Conservation (phyloP, 768 basidiomycete genomes). For the Favolaschia claudopus region DNA sequence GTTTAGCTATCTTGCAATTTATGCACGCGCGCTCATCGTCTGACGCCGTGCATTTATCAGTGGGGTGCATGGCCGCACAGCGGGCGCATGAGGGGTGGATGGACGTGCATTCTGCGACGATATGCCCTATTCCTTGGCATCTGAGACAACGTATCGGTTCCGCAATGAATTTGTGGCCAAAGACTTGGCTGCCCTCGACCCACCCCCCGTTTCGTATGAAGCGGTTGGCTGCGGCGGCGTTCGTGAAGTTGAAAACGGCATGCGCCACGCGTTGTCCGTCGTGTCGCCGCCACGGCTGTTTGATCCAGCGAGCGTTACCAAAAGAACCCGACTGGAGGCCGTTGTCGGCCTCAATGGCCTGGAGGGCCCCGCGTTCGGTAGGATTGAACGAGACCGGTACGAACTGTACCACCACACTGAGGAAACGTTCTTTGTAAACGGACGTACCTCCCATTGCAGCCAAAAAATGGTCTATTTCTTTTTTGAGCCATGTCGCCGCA, state of each 20-base stretch:
- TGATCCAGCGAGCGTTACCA: conserved; percentile 33
- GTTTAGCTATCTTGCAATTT: conserved; percentile 28
- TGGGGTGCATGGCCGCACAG: conserved; percentile 29
- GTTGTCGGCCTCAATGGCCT: conserved; percentile 24
- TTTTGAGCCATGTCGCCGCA: conserved; percentile 26
- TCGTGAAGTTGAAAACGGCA: conserved; percentile 28
- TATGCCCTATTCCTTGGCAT: conserved; percentile 27
- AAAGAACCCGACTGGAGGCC: conserved; percentile 12
- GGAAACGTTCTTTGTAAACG: background rate
- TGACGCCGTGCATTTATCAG: conserved; percentile 16
- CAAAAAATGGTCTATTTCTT: conserved; percentile 16
- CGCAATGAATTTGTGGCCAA: conserved; percentile 14
- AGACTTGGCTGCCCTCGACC: conserved; percentile 21
- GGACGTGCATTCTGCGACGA: conserved; percentile 22
- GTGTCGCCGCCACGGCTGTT: conserved; percentile 22
- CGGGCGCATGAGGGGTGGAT: conserved; percentile 19
- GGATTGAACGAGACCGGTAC: conserved; percentile 31
- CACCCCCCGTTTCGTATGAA: conserved; percentile 16
- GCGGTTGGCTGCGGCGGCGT: conserved; percentile 19
- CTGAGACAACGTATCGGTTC: conserved; percentile 26
- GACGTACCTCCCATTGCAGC: conserved; percentile 18
- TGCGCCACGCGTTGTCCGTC: conserved; percentile 31
- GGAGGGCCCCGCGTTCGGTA: background rate
- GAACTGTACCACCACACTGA: conserved; percentile 26
- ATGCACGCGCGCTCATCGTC: conserved; percentile 25